Base-by-base conservation (phyloP, 352 stramenopile genomes). In the Pythium biforme region DNA sequence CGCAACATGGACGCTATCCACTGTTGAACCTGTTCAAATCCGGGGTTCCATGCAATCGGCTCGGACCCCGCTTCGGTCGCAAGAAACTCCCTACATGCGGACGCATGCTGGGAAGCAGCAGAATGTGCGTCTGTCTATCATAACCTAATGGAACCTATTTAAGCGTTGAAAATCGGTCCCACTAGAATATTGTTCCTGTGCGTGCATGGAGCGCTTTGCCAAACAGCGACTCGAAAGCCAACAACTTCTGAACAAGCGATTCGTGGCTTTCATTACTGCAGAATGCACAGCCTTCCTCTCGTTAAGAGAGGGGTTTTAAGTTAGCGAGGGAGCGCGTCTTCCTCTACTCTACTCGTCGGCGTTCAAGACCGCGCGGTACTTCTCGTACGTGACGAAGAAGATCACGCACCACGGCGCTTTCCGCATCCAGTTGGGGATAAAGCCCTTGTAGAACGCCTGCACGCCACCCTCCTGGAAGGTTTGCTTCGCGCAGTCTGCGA, bases 341-440 rank as follows among this genome's bases (percentile, higher is more conserved):
- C 37, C 12, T 43, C 40, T 27, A 15, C 10, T 55, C 29, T 64
- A 64, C 55, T 59, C 54, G 31, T 69, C 49, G 10, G 26, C 65
- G 27, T 57, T 73, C 27, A 92, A 40, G 7, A 56, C 65, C 0
- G 77, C 72, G 20, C 83, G 79, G 55, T 90, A 89, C 56, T 91
- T 81, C 63, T 96, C 87, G 66, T 94, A 96, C 20, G 79, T 82
- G 54, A 96, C 77, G 68, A 96, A 96, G 71, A 94, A 94, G 56
- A 94, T 78, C 48, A 92, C 66, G 59, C 83, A 94, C 85, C 86
- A 94, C 45, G 85, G 84, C 11, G 83, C 86, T 66, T 96, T 93
- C 15, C 87, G 81, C 81, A 92, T 90, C 82, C 81, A 94, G 74
- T 94, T 93, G 9, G 87, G 86, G 23, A 90, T 78, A 55, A 96